Evolutionary conservation across 192 early-diverging fungal genomes (phyloP).

Genomic region (Rhizophagus prolifer): DNA sequence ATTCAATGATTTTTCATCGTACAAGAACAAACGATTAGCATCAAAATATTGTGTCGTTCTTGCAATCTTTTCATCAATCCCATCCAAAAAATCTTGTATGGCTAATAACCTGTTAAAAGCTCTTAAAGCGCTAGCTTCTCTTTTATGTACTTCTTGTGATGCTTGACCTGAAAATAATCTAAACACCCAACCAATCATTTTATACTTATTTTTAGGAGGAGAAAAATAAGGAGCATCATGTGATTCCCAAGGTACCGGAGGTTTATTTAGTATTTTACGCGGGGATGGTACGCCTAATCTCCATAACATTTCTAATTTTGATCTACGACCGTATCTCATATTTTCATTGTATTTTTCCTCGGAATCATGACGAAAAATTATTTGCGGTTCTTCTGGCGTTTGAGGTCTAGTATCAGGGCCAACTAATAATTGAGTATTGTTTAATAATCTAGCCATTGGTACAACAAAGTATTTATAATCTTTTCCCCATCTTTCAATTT

Average conservation of each 20-base stretch:
- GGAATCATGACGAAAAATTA: slow-evolving; percentile 59
- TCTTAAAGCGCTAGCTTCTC: slow-evolving; percentile 54
- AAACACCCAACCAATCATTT: slow-evolving; percentile 59
- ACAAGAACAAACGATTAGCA: slow-evolving; percentile 47
- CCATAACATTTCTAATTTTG: slow-evolving; percentile 62
- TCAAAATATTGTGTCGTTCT: slow-evolving; percentile 44
- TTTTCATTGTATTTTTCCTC: slow-evolving; percentile 54
- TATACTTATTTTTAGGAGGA: slow-evolving; percentile 48
- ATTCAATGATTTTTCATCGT: slow-evolving; percentile 49
- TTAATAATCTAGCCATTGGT: slow-evolving; percentile 59
- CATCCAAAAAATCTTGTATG: slow-evolving; percentile 59
- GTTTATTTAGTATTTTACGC: slow-evolving; percentile 42
- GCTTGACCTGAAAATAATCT: slow-evolving; percentile 59
- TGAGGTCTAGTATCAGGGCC: slow-evolving; percentile 52
- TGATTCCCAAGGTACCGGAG: slow-evolving; percentile 57
- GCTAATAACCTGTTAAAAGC: slow-evolving; percentile 62
- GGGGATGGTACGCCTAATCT: slow-evolving; percentile 55
- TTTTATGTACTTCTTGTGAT: slow-evolving; percentile 59
- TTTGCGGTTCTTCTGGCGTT: slow-evolving; percentile 62
- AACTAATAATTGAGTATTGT: slow-evolving; percentile 54
- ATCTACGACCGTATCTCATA: slow-evolving; percentile 66
- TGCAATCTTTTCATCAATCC: slow-evolving; percentile 57
- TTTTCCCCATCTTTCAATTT: slow-evolving; percentile 46
- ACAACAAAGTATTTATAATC: slow-evolving; percentile 59
- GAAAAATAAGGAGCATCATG: slow-evolving; percentile 36